These are phyloP conservation scores for Candida stauntonica DNA, from an alignment of 805 yeast species.

Conservation along the genomic window DNA sequence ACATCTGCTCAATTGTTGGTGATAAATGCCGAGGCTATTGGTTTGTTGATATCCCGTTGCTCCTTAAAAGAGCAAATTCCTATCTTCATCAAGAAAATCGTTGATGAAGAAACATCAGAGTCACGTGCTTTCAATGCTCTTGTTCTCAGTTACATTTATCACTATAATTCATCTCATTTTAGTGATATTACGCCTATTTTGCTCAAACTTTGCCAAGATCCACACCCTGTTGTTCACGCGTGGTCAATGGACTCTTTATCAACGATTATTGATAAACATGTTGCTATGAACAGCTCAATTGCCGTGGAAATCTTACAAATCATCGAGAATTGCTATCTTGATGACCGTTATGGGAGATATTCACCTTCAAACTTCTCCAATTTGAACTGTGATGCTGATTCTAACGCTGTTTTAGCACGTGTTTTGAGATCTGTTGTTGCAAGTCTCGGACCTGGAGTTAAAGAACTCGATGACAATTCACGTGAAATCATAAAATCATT, in stretches of 20 bases:
- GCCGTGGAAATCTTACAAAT: slow-evolving; percentile 41
- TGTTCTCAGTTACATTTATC: slow-evolving; percentile 44
- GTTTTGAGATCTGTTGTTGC: slow-evolving; percentile 43
- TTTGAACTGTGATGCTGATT: slow-evolving; percentile 42
- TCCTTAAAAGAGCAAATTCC: slow-evolving; percentile 42
- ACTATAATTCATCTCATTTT: slow-evolving; percentile 38
- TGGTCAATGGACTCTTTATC: slow-evolving; percentile 63
- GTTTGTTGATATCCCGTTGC: slow-evolving; percentile 41
- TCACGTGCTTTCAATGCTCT: slow-evolving; percentile 56
- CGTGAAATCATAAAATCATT: slow-evolving; percentile 34
- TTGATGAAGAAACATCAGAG: slow-evolving; percentile 59
- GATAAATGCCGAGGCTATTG: slow-evolving; percentile 54
- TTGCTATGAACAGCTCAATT: slow-evolving; percentile 39
- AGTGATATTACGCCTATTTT: slow-evolving; percentile 50
- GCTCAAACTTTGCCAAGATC: slow-evolving; percentile 62
- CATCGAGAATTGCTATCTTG: slow-evolving; percentile 35
- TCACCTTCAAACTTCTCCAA: slow-evolving; percentile 42
- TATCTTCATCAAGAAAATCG: slow-evolving; percentile 58
- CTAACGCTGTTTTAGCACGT: slow-evolving; percentile 40
- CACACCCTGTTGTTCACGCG: slow-evolving; percentile 79
- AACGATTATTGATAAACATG: slow-evolving; percentile 51
- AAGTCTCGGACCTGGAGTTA: slow-evolving; percentile 54
- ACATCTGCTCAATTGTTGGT: slow-evolving; percentile 33
- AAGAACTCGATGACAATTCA: slow-evolving; percentile 28
- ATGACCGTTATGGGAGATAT: slow-evolving; percentile 48